Evolutionary conservation across 176 grass and related monocot species (phyloP).

Genomic region (Oryza brachyantha): DNA sequence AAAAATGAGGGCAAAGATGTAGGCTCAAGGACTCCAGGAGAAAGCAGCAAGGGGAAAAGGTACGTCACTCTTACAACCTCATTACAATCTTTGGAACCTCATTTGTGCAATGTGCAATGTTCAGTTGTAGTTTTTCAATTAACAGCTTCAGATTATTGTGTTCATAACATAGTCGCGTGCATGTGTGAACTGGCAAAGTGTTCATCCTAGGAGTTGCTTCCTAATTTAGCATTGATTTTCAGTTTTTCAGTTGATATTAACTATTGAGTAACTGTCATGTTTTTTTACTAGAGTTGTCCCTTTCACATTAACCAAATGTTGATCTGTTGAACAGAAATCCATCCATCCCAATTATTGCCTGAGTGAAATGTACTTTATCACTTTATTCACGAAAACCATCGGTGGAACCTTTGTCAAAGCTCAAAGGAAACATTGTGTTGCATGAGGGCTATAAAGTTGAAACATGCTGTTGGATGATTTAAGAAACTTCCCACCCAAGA

Average conservation of each 20-base stretch:
- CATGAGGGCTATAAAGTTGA: neutral
- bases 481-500: neutral
- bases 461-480: neutral
- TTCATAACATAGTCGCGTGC: neutral
- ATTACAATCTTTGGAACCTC: neutral
- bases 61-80: neutral
- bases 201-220: neutral
- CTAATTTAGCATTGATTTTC: neutral
- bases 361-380: neutral
- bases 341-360: neutral
- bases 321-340: neutral
- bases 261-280: neutral
- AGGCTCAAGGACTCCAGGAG: constrained; percentile 35
- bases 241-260: neutral
- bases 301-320: neutral
- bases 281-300: neutral
- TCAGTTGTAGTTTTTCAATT: neutral
- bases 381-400: neutral
- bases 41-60: constrained; percentile 53
- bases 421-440: neutral
- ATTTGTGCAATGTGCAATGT: neutral
- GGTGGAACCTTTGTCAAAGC: neutral
- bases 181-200: neutral
- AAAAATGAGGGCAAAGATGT: constrained; percentile 54
- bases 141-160: neutral